Conservation (phyloP, 371 early-diverging fungal genomes). For the Saksenaea vasiformis region DNA sequence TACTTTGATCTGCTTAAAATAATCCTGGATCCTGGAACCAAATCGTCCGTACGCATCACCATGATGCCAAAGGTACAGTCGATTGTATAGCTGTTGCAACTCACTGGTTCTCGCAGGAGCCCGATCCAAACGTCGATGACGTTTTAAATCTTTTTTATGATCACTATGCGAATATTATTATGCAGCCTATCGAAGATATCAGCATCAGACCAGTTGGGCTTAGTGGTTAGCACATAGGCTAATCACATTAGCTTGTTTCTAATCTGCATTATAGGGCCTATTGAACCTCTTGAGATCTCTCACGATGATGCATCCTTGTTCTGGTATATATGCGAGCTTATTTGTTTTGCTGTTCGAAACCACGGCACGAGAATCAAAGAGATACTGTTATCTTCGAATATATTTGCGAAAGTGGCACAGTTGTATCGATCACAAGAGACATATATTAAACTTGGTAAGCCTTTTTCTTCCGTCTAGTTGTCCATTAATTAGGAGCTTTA, state of each 20-base stretch:
- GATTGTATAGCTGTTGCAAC: not conserved
- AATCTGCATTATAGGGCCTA: constrained; percentile 18
- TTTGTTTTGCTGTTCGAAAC: constrained; percentile 66
- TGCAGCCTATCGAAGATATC: constrained; percentile 60
- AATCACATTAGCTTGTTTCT: not conserved
- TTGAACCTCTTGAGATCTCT: constrained; percentile 29
- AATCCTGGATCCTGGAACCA: constrained; percentile 68
- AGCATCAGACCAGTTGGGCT: constrained; percentile 27
- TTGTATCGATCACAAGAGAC: constrained; percentile 69
- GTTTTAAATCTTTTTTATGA: constrained; percentile 80
- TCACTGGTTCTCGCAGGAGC: constrained; percentile 13
- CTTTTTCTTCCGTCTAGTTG: not conserved
- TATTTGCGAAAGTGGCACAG: constrained; percentile 59
- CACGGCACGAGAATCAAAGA: constrained; percentile 80
- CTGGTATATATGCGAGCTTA: constrained; percentile 71
- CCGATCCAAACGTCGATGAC: constrained; percentile 65
- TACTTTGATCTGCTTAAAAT: constrained; percentile 72
- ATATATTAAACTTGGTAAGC: constrained; percentile 70
- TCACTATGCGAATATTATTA: constrained; percentile 52
- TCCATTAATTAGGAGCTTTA: constrained; percentile 15
- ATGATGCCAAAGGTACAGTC: constrained; percentile 28
- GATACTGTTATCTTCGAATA: constrained; percentile 63
- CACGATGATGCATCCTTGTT: constrained; percentile 40
- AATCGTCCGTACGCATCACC: constrained; percentile 19
- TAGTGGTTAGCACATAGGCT: constrained; percentile 22